Base-by-base conservation (phyloP, 441 rosid species). In the Euphorbia corollata region DNA sequence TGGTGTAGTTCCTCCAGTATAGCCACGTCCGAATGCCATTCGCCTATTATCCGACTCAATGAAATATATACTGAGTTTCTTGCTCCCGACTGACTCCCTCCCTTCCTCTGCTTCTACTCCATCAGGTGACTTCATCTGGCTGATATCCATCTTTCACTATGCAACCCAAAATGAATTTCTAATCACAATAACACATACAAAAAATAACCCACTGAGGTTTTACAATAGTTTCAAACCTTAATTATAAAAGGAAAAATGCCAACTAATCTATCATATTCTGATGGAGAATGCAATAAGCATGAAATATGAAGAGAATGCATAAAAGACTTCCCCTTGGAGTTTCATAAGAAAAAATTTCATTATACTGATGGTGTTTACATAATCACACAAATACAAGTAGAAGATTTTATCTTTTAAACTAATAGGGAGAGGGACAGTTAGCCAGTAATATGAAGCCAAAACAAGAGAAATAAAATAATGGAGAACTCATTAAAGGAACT, bases 1-100 rank as follows among this genome's bases (percentile, higher is more conserved):
- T 0, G 97, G 98, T 15, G 92, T 86, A 38, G 90, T 84, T 59
- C 98, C 97, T 64, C 92, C 96, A 6, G 90, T 86, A 74, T 88
- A 87, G 45, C 97, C 93, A 34, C 89, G 92, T 30, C 97, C 91
- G 13, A 88, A 81, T 55, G 97, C 85, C 70, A 81, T 84, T 63
- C 91, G 78, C 78, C 97, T 78, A 53, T 83, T 86, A 64, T 92
- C 98, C 5, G 98, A 90, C 70, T 92, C 97, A 3, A 90, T 76
- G 71, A 90, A 92, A 75, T 73, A 87, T 23, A 77, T 60, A 54
- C 87, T 79, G 23, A 92, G 83, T 82, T 86, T 87, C 83, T 90
- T 92, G 67, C 91, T 80, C 2, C 76, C 71, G 32, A 58, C 78
- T 41, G 61, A 61, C 56, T 34, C 70, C 20, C 72, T 80, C 1